phyloP scores from a whole-genome alignment of 2,329 filamentous ascomycete species.

The Colletotrichum lupini region DNA sequence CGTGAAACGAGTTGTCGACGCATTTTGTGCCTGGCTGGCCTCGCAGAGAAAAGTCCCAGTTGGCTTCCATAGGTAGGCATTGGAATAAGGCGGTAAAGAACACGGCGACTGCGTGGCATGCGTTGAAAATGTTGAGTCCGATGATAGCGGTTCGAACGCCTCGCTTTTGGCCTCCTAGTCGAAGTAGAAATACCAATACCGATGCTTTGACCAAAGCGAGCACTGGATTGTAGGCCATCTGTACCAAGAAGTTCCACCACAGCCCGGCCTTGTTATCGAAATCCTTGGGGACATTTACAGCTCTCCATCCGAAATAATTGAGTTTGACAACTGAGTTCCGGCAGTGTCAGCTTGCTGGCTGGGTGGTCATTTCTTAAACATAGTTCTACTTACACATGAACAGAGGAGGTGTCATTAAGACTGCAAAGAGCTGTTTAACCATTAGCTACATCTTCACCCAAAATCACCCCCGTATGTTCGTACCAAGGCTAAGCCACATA shows the following conservation, averaged over 20 bases:
- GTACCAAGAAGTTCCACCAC: slow-evolving; percentile 46
- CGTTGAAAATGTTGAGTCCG: slow-evolving; percentile 1
- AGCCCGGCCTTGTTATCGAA: slow-evolving; percentile 37
- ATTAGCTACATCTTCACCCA: not conserved
- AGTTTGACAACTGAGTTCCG: slow-evolving; percentile 39
- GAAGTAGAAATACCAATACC: slow-evolving; percentile 55
- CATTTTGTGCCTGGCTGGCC: not conserved
- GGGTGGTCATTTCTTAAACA: not conserved
- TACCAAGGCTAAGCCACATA: slow-evolving; percentile 40
- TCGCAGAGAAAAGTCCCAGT: slow-evolving; percentile 41
- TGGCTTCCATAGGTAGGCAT: slow-evolving; percentile 49
- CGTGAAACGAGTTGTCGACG: slow-evolving; percentile 3
- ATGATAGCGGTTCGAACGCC: slow-evolving; percentile 40
- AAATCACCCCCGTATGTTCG: not conserved
- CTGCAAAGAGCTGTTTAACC: slow-evolving; percentile 14
- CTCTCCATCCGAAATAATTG: slow-evolving; percentile 44
- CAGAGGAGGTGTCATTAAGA: slow-evolving; percentile 37
- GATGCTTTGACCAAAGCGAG: slow-evolving; percentile 57
- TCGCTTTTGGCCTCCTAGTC: slow-evolving; percentile 49
- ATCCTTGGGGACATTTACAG: not conserved
- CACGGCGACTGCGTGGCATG: slow-evolving; percentile 45
- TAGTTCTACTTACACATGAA: slow-evolving; percentile 40
- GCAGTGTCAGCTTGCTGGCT: not conserved
- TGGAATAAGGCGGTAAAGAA: slow-evolving; percentile 52
- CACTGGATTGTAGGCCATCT: slow-evolving; percentile 57